Conservation (phyloP, 2,329 filamentous ascomycete genomes). For the Scedosporium minutisporum region DNA sequence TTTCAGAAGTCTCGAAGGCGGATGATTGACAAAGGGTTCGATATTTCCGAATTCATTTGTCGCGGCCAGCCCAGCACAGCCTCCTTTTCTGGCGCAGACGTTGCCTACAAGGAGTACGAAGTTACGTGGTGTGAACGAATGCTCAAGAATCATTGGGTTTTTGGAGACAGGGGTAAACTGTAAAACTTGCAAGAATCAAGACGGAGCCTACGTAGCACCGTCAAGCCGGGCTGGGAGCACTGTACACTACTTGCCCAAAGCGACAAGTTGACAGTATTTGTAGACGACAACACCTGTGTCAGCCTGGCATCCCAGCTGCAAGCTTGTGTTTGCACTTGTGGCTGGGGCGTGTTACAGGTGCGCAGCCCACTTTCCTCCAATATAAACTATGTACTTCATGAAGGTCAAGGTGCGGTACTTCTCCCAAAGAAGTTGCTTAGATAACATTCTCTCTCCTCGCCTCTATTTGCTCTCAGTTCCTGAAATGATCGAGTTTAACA, state of each 20-base stretch:
- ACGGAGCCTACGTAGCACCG: neutral
- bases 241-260: too few species aligned
- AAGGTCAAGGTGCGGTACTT: neutral
- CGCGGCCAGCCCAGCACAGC: conserved; percentile 8
- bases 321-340: neutral
- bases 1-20: neutral
- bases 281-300: neutral
- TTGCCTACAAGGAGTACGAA: neutral
- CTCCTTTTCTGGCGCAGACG: conserved; percentile 5
- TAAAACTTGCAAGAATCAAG: neutral
- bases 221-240: neutral
- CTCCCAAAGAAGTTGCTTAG: neutral
- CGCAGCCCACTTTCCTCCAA: neutral
- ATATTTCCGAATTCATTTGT: conserved; percentile 3
- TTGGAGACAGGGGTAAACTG: neutral
- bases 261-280: too few species aligned
- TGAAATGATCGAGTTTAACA: neutral
- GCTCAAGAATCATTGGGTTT: neutral
- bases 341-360: neutral
- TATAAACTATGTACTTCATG: neutral
- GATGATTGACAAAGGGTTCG: neutral
- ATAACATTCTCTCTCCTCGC: neutral
- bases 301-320: neutral
- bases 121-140: neutral
- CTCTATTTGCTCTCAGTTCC: neutral